Percentiles rank a stretch among this genome's conserved stretches.
phyloP scores from a whole-genome alignment of 1,284 basidiomycete species.

The Cryptococcus jaspeensis region DNA sequence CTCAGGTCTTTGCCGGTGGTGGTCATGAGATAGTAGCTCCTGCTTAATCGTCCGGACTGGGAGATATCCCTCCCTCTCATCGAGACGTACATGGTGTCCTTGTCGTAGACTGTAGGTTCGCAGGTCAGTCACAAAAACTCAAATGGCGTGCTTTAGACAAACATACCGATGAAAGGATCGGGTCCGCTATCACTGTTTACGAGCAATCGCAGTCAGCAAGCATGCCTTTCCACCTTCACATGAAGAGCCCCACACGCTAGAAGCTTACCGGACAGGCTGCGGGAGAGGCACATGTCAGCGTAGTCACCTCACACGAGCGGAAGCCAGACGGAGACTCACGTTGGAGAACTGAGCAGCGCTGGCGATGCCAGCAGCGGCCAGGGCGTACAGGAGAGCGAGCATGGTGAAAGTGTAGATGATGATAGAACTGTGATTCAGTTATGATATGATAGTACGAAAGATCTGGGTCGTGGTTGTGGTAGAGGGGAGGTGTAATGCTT shows the following conservation, averaged over 20 bases:
- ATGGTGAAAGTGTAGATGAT: no score
- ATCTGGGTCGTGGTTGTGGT: no score
- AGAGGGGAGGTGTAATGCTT: no score
- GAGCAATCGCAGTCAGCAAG: no score
- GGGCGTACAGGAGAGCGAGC: neutral
- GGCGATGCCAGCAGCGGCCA: slow-evolving; percentile 3
- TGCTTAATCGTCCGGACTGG: neutral
- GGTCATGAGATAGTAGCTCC: slow-evolving; percentile 16
- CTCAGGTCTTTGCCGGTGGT: slow-evolving; percentile 11
- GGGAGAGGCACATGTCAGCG: slow-evolving; percentile 2
- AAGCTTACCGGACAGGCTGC: slow-evolving; percentile 16
- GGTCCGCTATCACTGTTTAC: slow-evolving; percentile 8
- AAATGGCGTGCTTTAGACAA: neutral
- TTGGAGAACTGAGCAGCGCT: slow-evolving; percentile 13
- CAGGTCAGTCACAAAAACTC: neutral
- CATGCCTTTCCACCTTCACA: neutral
- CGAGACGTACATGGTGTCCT: slow-evolving; percentile 13
- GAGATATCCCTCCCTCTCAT: neutral
- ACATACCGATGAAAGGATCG: slow-evolving; percentile 20
- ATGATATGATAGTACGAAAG: no score
- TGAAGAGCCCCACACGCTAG: neutral
- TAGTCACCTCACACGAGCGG: no score
- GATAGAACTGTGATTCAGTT: no score
- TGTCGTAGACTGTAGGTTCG: slow-evolving; percentile 11
- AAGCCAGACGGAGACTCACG: slow-evolving; percentile 7